Evolutionary conservation across 192 early-diverging fungal species (phyloP).

Genomic region (Rhizophagus sp.): DNA sequence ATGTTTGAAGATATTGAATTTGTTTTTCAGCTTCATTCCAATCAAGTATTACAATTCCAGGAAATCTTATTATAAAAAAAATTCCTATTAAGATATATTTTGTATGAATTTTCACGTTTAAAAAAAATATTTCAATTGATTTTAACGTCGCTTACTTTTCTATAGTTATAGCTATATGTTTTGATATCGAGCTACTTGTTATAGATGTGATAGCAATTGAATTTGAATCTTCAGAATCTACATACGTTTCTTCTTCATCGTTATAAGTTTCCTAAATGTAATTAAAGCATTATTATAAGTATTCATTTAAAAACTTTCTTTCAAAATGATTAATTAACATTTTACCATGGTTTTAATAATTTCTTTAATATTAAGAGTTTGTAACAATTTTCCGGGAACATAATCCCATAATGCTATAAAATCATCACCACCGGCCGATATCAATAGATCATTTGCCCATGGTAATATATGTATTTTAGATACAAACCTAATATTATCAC

Average conservation of each 20-base stretch:
- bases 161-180: slow-evolving; percentile 48
- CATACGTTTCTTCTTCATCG: background rate
- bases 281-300: background rate
- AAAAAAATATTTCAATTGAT: background rate
- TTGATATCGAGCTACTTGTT: slow-evolving; percentile 36
- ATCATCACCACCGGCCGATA: slow-evolving; percentile 87
- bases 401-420: slow-evolving; percentile 78
- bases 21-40: slow-evolving; percentile 38
- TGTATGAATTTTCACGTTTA: background rate
- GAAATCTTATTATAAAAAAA: slow-evolving; percentile 29
- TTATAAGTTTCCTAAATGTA: background rate
- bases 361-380: slow-evolving; percentile 62
- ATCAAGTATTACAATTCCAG: slow-evolving; percentile 37
- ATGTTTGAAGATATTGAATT: slow-evolving; percentile 36
- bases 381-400: slow-evolving; percentile 59
- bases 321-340: background rate
- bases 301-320: background rate
- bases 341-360: background rate
- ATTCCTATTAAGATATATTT: background rate
- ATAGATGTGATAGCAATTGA: slow-evolving; percentile 42
- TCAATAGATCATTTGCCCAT: slow-evolving; percentile 52
- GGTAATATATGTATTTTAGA: slow-evolving; percentile 63
- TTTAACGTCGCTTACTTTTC: slow-evolving; percentile 40
- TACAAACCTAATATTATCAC: slow-evolving; percentile 59
- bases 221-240: slow-evolving; percentile 25